Evolutionary conservation across 2,329 filamentous ascomycete species (phyloP).

Genomic region (Penicillium glabrum): DNA sequence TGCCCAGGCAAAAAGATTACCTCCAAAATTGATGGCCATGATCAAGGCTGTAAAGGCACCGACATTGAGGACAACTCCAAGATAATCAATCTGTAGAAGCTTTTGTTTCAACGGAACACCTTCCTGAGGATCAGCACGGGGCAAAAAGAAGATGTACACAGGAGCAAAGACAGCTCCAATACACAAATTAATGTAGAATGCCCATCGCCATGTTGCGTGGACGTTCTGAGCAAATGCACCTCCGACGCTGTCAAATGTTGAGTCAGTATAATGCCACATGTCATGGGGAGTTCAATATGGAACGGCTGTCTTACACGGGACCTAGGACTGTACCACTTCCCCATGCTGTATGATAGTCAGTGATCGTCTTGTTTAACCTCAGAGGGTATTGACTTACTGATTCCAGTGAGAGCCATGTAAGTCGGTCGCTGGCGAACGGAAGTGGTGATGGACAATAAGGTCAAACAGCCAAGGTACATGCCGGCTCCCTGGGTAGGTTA

Average conservation of each 20-base stretch:
- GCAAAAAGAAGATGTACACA: conserved; percentile 48
- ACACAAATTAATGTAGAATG: conserved; percentile 59
- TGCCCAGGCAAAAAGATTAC: conserved; percentile 51
- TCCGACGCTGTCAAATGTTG: conserved; percentile 26
- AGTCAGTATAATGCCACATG: neutral
- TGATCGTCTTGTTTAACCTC: neutral
- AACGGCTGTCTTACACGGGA: conserved; percentile 25
- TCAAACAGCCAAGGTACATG: conserved; percentile 35
- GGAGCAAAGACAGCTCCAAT: conserved; percentile 47
- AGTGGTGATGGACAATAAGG: conserved; percentile 19
- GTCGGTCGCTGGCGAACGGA: conserved; percentile 21
- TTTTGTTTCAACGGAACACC: conserved; percentile 20
- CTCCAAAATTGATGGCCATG: conserved; percentile 55
- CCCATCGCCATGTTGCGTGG: conserved; percentile 34
- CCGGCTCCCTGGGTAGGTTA: conserved; percentile 22
- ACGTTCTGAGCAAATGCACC: conserved; percentile 33
- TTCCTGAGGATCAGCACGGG: conserved; percentile 23
- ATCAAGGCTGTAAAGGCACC: conserved; percentile 45
- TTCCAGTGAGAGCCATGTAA: conserved; percentile 36
- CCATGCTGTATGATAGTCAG: conserved; percentile 9
- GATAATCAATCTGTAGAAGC: conserved; percentile 43
- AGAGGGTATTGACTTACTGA: conserved; percentile 13
- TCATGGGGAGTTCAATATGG: neutral
- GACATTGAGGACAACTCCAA: conserved; percentile 48
- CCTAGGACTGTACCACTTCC: conserved; percentile 29